Percentiles rank a stretch among this genome's conserved stretches.
These are phyloP conservation scores for Simplicillium aogashimaense DNA, from an alignment of 2,329 filamentous ascomycete genomes.

Conservation along the genomic window DNA sequence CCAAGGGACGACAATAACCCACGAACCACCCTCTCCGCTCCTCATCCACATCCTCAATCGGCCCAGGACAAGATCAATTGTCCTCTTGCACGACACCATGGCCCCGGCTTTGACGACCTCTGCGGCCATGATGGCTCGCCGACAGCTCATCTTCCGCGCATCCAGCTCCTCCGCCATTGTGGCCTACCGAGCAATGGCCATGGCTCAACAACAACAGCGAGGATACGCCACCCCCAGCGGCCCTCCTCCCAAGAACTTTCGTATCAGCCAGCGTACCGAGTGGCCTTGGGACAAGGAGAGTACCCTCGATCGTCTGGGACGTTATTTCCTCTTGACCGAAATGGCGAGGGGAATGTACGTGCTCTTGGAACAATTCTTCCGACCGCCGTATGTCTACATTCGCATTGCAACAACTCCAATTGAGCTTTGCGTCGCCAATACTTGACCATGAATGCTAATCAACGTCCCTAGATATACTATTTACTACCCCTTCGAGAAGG, in stretches of 20 bases:
- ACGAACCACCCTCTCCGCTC: neutral
- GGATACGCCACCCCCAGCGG: constrained; percentile 62
- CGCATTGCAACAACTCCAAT: neutral
- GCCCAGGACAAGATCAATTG: constrained; percentile 14
- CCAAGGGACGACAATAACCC: no score
- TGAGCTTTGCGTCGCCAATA: constrained; percentile 1
- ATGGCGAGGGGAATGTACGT: constrained; percentile 98
- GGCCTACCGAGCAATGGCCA: constrained; percentile 11
- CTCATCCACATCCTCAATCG: constrained; percentile 5
- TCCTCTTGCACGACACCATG: constrained; percentile 15
- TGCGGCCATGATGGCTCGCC: constrained; percentile 23
- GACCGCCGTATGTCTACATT: constrained; percentile 70
- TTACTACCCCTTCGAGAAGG: constrained; percentile 97
- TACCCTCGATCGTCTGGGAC: constrained; percentile 73
- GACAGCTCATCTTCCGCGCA: constrained; percentile 20
- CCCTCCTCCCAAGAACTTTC: constrained; percentile 71
- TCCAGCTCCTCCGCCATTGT: constrained; percentile 9
- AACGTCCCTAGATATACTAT: constrained; percentile 73
- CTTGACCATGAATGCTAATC: no score
- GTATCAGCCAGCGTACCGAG: constrained; percentile 59
- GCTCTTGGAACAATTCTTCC: constrained; percentile 94
- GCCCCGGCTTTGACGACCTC: constrained; percentile 20
- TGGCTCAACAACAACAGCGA: constrained; percentile 16
- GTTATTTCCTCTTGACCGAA: constrained; percentile 92
- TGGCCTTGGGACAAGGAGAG: constrained; percentile 77